These are phyloP conservation scores for Arbutus unedo DNA, from an alignment of 148 eudicot genomes.

Conservation along the genomic window DNA sequence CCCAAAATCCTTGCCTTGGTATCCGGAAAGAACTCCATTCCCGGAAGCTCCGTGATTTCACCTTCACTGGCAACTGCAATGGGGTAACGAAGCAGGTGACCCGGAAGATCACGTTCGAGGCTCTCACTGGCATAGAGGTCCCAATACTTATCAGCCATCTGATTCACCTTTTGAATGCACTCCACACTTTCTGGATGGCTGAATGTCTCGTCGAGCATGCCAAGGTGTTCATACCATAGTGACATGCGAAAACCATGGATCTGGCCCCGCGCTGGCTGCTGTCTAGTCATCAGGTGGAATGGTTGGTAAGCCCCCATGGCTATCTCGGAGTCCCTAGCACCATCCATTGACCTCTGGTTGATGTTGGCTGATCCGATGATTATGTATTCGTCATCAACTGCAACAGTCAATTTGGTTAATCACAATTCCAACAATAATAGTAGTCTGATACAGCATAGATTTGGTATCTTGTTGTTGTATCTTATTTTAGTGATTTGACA, in stretches of 20 bases:
- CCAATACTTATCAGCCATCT: constrained; percentile 65
- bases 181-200: constrained; percentile 46
- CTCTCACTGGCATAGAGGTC: constrained; percentile 54
- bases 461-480: background rate
- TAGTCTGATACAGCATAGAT: background rate
- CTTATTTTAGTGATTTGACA: background rate
- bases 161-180: constrained; percentile 58
- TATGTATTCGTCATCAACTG: constrained; percentile 84
- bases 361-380: constrained; percentile 84
- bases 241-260: constrained; percentile 79
- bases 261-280: constrained; percentile 72
- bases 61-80: constrained; percentile 63
- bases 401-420: background rate
- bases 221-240: constrained; percentile 84
- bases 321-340: constrained; percentile 73
- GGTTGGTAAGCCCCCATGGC: constrained; percentile 90
- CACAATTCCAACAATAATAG: background rate
- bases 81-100: constrained; percentile 84
- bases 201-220: constrained; percentile 69
- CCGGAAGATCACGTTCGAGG: constrained; percentile 62
- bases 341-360: constrained; percentile 88
- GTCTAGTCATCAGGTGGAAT: constrained; percentile 36
- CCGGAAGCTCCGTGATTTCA: constrained; percentile 55
- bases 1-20: constrained; percentile 73
- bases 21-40: constrained; percentile 70